phyloP scores from a whole-genome alignment of 176 grass and related monocot species.

The Oryza meyeriana region DNA sequence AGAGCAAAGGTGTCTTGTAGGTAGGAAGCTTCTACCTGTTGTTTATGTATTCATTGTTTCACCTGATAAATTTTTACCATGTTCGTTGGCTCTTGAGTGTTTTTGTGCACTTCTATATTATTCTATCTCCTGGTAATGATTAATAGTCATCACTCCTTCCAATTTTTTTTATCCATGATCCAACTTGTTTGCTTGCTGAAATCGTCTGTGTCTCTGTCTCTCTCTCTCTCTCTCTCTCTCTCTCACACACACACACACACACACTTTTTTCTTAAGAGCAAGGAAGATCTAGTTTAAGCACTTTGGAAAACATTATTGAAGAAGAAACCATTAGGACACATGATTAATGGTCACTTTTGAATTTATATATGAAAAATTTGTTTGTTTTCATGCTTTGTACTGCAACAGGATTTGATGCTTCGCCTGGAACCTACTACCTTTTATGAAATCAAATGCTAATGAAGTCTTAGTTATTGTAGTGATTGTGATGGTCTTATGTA shows the following conservation, averaged over 20 bases:
- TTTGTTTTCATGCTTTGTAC: background rate
- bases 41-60: conserved; percentile 1
- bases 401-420: background rate
- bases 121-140: background rate
- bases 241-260: no score
- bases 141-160: background rate
- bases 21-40: conserved; percentile 1
- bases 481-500: background rate
- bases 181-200: conserved; percentile 10
- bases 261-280: conserved; percentile 5
- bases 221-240: no score
- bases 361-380: background rate
- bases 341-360: background rate
- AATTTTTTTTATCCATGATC: conserved; percentile 1
- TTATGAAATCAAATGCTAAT: background rate
- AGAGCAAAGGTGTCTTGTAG: background rate
- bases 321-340: background rate
- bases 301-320: conserved; percentile 1
- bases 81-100: background rate
- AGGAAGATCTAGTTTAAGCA: background rate
- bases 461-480: background rate
- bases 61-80: background rate
- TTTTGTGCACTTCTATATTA: conserved; percentile 3
- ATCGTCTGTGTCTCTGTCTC: no score
- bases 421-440: background rate